Conservation (phyloP, 1,284 basidiomycete genomes). For the Fomitopsis schrenkii region DNA sequence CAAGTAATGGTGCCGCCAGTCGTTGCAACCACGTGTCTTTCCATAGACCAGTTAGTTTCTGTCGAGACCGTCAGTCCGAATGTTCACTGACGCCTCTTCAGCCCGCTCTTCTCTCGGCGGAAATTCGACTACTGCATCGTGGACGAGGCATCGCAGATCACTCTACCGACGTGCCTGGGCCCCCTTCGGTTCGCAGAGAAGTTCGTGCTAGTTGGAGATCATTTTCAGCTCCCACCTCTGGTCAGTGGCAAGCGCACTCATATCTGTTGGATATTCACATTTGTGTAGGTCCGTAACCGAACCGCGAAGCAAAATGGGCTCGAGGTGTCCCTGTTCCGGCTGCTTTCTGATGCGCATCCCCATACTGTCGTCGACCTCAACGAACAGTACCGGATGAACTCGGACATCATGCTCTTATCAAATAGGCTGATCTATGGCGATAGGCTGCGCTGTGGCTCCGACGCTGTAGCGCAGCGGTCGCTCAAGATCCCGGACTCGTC, state of each 20-base stretch:
- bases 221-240: conserved; percentile 93
- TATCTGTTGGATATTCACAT: neutral
- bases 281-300: conserved; percentile 68
- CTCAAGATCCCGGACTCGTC: conserved; percentile 50
- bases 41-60: conserved; percentile 81
- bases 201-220: conserved; percentile 96
- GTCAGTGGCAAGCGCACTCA: conserved; percentile 39
- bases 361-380: conserved; percentile 79
- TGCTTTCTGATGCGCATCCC: conserved; percentile 84
- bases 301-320: conserved; percentile 83
- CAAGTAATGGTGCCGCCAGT: conserved; percentile 85
- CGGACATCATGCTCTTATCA: conserved; percentile 92
- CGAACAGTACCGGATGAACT: conserved; percentile 96
- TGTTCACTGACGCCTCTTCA: conserved; percentile 24
- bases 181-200: conserved; percentile 87
- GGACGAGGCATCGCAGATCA: conserved; percentile 98
- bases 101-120: conserved; percentile 80
- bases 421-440: conserved; percentile 88
- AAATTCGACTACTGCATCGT: conserved; percentile 97
- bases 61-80: neutral
- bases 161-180: conserved; percentile 91
- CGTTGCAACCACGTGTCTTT: conserved; percentile 93
- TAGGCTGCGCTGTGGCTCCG: conserved; percentile 76
- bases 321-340: conserved; percentile 87
- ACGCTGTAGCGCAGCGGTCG: conserved; percentile 57